phyloP scores from a whole-genome alignment of 768 basidiomycete species.

The Rhodotorula taiwanensis region DNA sequence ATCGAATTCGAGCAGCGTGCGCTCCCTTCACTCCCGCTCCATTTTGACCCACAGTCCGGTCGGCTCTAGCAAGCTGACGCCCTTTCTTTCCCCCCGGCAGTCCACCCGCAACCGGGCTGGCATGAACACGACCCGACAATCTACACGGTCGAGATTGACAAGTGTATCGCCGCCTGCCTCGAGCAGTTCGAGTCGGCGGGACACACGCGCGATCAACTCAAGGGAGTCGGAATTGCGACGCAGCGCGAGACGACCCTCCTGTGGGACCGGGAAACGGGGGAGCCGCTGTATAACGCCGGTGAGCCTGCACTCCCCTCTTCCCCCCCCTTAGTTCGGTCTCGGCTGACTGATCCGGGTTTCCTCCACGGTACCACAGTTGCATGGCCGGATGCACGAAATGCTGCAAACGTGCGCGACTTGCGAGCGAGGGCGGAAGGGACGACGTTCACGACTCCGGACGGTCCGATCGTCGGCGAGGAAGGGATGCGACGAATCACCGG shows the following conservation, averaged over 20 bases:
- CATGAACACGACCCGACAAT: conserved; percentile 88
- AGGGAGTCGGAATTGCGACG: conserved; percentile 89
- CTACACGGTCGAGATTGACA: conserved; percentile 66
- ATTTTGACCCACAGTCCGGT: conserved; percentile 55
- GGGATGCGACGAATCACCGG: conserved; percentile 54
- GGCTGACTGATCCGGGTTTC: not conserved
- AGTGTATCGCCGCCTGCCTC: conserved; percentile 67
- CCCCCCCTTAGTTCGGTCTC: not conserved
- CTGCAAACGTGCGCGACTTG: conserved; percentile 71
- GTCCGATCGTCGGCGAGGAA: conserved; percentile 49
- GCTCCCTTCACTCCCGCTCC: not conserved
- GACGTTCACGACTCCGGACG: conserved; percentile 30
- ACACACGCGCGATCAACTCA: conserved; percentile 72
- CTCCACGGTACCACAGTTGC: conserved; percentile 52
- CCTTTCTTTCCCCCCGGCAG: conserved; percentile 40
- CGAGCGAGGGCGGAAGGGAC: conserved; percentile 63
- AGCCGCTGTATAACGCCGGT: conserved; percentile 71
- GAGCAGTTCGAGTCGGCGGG: conserved; percentile 65
- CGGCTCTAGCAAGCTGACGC: not conserved
- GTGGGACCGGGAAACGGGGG: conserved; percentile 85
- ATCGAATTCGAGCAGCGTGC: conserved; percentile 73
- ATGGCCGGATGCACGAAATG: conserved; percentile 93
- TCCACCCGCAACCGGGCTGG: conserved; percentile 56
- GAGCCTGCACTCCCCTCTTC: not conserved
- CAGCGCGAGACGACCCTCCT: conserved; percentile 92